Base-by-base conservation (phyloP, 768 basidiomycete genomes). In the Russula griseocarnosa region DNA sequence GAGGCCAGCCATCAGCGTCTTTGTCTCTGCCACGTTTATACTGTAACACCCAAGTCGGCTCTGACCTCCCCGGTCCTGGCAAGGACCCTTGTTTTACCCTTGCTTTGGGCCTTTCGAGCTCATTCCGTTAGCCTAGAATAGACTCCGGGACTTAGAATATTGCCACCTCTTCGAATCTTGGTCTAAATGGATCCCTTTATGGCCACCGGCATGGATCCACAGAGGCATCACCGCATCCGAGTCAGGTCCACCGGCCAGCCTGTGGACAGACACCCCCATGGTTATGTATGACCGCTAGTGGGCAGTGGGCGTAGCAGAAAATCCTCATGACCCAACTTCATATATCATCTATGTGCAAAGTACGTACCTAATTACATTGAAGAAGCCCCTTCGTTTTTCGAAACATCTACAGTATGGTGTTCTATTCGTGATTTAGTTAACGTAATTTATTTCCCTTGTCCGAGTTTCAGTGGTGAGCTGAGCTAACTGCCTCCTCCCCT, bases 281-380 rank as follows among this genome's bases (percentile, higher is more conserved):
- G 88, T 90, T 73, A 79, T 79, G 54, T 83, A 90, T 75, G 89
- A 91, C 71, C 88, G 88, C 16, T 89, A 85, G 24, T 94, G 92
- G 92, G 85, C 84, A 70, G 84, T 94, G 73, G 90, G 88, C 73
- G 89, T 92, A 66, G 91, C 91, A 67, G 89, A 92, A 78, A 86
- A 84, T 58, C 88, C 88, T 24, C 82, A 90, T 74, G 26, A 51
- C 28, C 4, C 47, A 26, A 26, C 47, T 67, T 83, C 85, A 7
- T 93, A 88, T 78, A 87, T 83, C 72, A 81, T 94, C 71, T 94
- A 92, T 79, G 84, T 94, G 76, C 92, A 92, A 82, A 93, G 91
- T 93, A 75, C 79, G 89, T 83, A 20, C 52, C 49, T 10, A 18
- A 24, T 26, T 9, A 16, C 13, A 32, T 28, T 24, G 16, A 18